These are phyloP conservation scores for Cryptococcus floricola DNA, from an alignment of 1,284 basidiomycete genomes.

Conservation along the genomic window DNA sequence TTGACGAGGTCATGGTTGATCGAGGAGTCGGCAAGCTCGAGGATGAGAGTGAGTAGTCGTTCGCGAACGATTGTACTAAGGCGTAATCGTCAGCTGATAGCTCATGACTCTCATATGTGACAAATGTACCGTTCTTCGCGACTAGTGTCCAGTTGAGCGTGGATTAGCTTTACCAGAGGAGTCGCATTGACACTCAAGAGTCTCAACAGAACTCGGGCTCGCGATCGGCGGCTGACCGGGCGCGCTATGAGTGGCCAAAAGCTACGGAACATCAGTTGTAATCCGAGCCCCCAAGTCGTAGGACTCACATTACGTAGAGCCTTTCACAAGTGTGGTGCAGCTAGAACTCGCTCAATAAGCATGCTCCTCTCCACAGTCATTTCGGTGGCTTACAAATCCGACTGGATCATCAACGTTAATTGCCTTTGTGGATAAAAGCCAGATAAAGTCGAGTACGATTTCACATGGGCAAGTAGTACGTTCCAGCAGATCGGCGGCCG, in stretches of 20 bases:
- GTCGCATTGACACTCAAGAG: slow-evolving; percentile 31
- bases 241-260: slow-evolving; percentile 35
- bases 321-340: slow-evolving; percentile 10
- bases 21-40: slow-evolving; percentile 32
- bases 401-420: slow-evolving; percentile 23
- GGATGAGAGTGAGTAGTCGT: slow-evolving; percentile 28
- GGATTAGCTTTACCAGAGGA: slow-evolving; percentile 26
- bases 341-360: not conserved
- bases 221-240: slow-evolving; percentile 17
- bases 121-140: slow-evolving; percentile 14
- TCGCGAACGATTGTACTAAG: slow-evolving; percentile 21
- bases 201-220: slow-evolving; percentile 29
- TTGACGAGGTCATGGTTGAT: slow-evolving; percentile 18
- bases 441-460: slow-evolving; percentile 35
- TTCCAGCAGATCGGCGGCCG: slow-evolving; percentile 18
- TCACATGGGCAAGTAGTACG: slow-evolving; percentile 16
- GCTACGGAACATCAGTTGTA: slow-evolving; percentile 7
- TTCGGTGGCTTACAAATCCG: slow-evolving; percentile 26
- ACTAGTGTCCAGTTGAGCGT: slow-evolving; percentile 9
- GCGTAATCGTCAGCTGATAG: not conserved
- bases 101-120: not conserved
- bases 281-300: not conserved
- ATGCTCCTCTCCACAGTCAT: no score
- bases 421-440: slow-evolving; percentile 34
- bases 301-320: slow-evolving; percentile 17